phyloP scores from a whole-genome alignment of 495 filamentous ascomycete genomes.

The Podospora tetraspora region DNA sequence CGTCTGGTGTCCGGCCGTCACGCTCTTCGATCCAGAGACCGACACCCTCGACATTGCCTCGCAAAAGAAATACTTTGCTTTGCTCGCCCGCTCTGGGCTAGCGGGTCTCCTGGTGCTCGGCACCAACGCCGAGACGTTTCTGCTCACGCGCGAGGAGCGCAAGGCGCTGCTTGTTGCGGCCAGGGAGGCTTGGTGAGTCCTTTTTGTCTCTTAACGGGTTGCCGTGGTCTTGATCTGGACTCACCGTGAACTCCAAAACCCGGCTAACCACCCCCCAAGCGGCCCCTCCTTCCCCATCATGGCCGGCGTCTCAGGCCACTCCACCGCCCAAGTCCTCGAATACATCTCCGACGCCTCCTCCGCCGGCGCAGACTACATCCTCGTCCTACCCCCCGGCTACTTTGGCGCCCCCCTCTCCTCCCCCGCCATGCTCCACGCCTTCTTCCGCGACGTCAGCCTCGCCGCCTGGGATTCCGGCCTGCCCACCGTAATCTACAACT shows the following conservation, averaged over 20 bases:
- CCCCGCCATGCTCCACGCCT: slow-evolving; percentile 51
- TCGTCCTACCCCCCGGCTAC: slow-evolving; percentile 60
- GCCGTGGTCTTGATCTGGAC: background rate
- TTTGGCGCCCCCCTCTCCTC: slow-evolving; percentile 56
- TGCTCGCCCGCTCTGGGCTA: slow-evolving; percentile 48
- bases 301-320: slow-evolving; percentile 60
- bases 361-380: slow-evolving; percentile 55
- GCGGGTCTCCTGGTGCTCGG: slow-evolving; percentile 57
- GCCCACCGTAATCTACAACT: slow-evolving; percentile 65
- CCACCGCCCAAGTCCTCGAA: slow-evolving; percentile 57
- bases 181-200: slow-evolving; percentile 38
- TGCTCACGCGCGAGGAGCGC: slow-evolving; percentile 58
- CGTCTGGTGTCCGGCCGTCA: slow-evolving; percentile 43
- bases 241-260: no score
- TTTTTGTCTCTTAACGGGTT: background rate
- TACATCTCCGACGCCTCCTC: slow-evolving; percentile 51
- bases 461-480: slow-evolving; percentile 38
- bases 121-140: slow-evolving; percentile 62
- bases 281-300: slow-evolving; percentile 45
- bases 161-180: slow-evolving; percentile 46
- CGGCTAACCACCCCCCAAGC: background rate
- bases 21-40: slow-evolving; percentile 50
- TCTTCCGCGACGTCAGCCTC: slow-evolving; percentile 50
- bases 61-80: slow-evolving; percentile 50
- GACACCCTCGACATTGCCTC: slow-evolving; percentile 47